Conservation (phyloP, 352 stramenopile genomes). For the Phytophthora foliorum region DNA sequence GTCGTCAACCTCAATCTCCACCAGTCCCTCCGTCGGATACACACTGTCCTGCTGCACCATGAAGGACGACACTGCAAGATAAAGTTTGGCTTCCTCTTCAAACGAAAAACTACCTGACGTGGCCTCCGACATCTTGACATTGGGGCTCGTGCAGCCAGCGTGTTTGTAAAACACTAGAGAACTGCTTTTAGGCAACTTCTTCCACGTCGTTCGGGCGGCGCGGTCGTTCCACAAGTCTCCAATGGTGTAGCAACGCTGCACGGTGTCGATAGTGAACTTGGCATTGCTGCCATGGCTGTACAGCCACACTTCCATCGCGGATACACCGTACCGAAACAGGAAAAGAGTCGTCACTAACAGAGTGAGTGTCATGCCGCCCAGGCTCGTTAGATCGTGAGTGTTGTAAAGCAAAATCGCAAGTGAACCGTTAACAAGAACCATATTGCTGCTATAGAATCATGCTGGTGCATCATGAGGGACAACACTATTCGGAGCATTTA, state of each 20-base stretch:
- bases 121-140: slow-evolving; percentile 7
- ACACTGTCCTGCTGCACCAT: slow-evolving; percentile 22
- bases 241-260: slow-evolving; percentile 30
- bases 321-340: slow-evolving; percentile 5
- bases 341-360: slow-evolving; percentile 7
- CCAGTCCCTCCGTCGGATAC: slow-evolving; percentile 10
- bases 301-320: slow-evolving; percentile 27
- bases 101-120: slow-evolving; percentile 27
- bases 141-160: slow-evolving; percentile 3
- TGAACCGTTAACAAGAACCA: slow-evolving; percentile 1
- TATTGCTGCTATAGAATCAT: not conserved
- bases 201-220: slow-evolving; percentile 23
- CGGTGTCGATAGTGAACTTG: slow-evolving; percentile 25
- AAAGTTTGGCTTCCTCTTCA: slow-evolving; percentile 23
- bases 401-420: slow-evolving; percentile 13
- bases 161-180: slow-evolving; percentile 25
- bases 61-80: slow-evolving; percentile 26
- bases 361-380: slow-evolving; percentile 1
- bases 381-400: not conserved
- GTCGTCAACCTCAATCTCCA: slow-evolving; percentile 16
- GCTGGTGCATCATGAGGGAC: slow-evolving; percentile 14
- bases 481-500: too few species aligned
- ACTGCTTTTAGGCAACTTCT: slow-evolving; percentile 16
- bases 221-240: slow-evolving; percentile 31
- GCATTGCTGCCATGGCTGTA: slow-evolving; percentile 29